Base-by-base conservation (phyloP, 2,329 filamentous ascomycete genomes). In the Pseudodiploospora longispora region DNA sequence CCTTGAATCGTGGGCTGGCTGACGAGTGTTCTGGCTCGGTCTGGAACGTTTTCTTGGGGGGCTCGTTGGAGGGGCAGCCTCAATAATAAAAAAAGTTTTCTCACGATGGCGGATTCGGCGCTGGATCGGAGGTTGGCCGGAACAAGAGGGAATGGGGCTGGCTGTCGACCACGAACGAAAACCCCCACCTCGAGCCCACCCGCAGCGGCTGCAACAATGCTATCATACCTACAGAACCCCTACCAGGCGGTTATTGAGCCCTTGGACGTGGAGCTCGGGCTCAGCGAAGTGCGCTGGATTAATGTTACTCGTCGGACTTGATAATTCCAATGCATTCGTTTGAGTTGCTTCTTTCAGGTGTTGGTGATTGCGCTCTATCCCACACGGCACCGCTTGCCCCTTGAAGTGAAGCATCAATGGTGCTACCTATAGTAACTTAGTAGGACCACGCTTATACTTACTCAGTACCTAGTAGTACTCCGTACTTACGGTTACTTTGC, bases 21-120 rank as follows among this genome's bases (percentile, higher is more conserved):
- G 10, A 27, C n/a, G 37, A 7, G 32, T 30, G 44, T 46, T 50
- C 48, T 49, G 48, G 48, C 45, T 44, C 43, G 48, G 48, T 50
- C 48, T 50, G 43, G 48, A 50, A 47, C 47, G 36, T 35, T 27
- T 46, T 44, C 19, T 19, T 19, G 19, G 19, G 19, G 19, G 34
- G 34, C 40, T 38, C 28, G 34, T 27, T 33, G 42, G 27, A 48
- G 30, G 19, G n/a, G 19, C 19, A 19, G 19, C 19, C 19, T 19
- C 19, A 19, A 19, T 19, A 19, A 19, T 19, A 19, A 19, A 19
- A 19, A 19, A 19, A 19, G 19, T 19, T 19, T 19, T 19, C 39
- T 30, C 41, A 41, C 38, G 46, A 42, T 44, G 47, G 43, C 37
- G 47, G 41, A 41, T 33, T 43, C 39, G 46, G 39, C 38, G 47